Percentiles rank a stretch among this genome's conserved stretches.
Evolutionary conservation across 306 rosid species (phyloP).

Genomic region (Cyclanthera cordifolia): DNA sequence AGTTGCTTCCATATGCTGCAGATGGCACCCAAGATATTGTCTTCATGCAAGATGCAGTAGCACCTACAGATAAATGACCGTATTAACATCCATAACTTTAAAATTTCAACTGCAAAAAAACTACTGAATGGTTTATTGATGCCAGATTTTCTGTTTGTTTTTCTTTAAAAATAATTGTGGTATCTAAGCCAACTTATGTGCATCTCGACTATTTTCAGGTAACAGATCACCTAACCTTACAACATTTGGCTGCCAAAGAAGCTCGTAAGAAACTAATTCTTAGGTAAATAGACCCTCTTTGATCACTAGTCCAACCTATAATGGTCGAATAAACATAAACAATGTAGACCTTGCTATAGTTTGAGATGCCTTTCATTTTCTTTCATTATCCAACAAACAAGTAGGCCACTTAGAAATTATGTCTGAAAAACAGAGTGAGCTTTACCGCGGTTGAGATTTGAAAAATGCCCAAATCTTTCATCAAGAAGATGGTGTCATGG

Average conservation of each 20-base stretch:
- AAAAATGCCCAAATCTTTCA: not conserved
- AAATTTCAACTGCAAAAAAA: not conserved
- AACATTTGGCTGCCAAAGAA: no score
- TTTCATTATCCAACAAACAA: not conserved
- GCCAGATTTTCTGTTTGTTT: no score
- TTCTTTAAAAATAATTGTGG: no score
- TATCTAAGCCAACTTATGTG: no score
- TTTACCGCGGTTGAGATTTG: not conserved
- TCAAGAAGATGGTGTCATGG: not conserved
- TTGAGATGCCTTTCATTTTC: not conserved
- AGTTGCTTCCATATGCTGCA: constrained; percentile 66
- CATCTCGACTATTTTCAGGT: no score
- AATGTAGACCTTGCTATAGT: not conserved
- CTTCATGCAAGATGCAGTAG: constrained; percentile 78
- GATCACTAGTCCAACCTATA: no score
- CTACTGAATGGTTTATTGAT: not conserved
- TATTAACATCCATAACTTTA: not conserved
- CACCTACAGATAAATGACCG: constrained; percentile 43
- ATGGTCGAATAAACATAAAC: not conserved
- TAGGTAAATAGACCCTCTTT: no score
- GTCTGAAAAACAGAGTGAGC: not conserved
- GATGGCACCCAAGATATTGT: constrained; percentile 76
- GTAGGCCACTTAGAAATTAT: not conserved
- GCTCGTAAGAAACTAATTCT: no score
- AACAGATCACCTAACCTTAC: no score